Percentiles rank a stretch among this genome's conserved stretches.
phyloP scores from a whole-genome alignment of 225 moss, liverwort and hornwort species.

The Pseudisothecium myosuroides region DNA sequence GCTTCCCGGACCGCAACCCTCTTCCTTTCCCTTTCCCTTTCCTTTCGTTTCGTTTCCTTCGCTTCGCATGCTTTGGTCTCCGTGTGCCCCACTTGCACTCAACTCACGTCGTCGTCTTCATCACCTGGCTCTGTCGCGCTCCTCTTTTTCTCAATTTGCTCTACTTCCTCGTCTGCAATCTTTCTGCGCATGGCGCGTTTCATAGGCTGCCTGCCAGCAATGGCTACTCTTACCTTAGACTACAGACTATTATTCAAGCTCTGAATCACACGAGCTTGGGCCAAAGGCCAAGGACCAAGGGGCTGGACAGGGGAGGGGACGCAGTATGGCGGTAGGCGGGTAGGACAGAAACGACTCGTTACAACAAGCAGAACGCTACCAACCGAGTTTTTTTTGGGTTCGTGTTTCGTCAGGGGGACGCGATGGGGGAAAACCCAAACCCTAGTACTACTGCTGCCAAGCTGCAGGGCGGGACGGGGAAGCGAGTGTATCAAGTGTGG shows the following conservation, averaged over 20 bases:
- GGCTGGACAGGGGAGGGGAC: background rate
- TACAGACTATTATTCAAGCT: background rate
- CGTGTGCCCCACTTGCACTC: background rate
- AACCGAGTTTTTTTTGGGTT: background rate
- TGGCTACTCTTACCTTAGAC: background rate
- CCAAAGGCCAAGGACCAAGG: background rate
- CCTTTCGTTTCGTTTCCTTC: background rate
- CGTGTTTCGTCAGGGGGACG: background rate
- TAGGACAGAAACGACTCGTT: background rate
- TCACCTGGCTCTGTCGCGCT: background rate
- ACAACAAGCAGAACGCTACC: background rate
- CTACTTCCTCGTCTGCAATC: background rate
- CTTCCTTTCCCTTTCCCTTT: background rate
- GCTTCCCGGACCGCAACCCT: background rate
- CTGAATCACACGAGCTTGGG: background rate
- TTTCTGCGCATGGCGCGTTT: background rate
- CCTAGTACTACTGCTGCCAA: background rate
- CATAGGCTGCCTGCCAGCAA: background rate
- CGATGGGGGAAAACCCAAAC: constrained; percentile 31
- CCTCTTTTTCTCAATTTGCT: background rate
- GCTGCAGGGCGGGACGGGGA: constrained; percentile 29
- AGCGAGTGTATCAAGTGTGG: constrained; percentile 95
- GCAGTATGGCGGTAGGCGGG: background rate
- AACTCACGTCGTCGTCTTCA: background rate
- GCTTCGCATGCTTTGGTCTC: too few species aligned